Conservation (phyloP, 495 filamentous ascomycete species). For the Beverwykella pulmonaria region DNA sequence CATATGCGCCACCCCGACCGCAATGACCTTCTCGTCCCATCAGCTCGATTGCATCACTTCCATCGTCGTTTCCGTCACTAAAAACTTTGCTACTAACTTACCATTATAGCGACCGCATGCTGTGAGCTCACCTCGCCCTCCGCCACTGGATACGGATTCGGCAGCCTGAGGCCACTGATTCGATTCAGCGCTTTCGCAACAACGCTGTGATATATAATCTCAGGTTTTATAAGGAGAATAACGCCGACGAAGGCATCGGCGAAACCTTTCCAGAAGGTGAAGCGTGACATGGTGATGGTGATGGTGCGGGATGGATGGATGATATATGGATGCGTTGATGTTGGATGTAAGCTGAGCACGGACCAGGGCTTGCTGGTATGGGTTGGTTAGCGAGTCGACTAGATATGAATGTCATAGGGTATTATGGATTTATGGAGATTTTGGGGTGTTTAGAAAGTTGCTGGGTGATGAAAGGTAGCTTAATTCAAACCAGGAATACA, state of each 20-base stretch:
- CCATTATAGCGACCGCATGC: conserved; percentile 26
- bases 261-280: conserved; percentile 25
- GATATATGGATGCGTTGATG: neutral
- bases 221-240: conserved; percentile 21
- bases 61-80: neutral
- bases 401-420: too few species aligned
- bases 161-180: conserved; percentile 7
- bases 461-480: too few species aligned
- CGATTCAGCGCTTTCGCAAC: conserved; percentile 5
- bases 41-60: neutral
- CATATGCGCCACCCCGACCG: conserved; percentile 14
- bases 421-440: too few species aligned
- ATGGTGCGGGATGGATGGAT: neutral
- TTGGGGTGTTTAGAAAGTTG: too few species aligned
- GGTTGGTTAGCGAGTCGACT: too few species aligned
- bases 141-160: conserved; percentile 14
- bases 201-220: conserved; percentile 18
- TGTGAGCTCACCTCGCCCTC: conserved; percentile 9
- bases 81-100: neutral
- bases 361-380: too few species aligned
- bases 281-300: conserved; percentile 7
- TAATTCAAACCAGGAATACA: too few species aligned
- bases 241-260: conserved; percentile 18
- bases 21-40: conserved; percentile 3
- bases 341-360: too few species aligned